Base-by-base conservation (phyloP, 257 asterid species). In the Rhazya stricta region DNA sequence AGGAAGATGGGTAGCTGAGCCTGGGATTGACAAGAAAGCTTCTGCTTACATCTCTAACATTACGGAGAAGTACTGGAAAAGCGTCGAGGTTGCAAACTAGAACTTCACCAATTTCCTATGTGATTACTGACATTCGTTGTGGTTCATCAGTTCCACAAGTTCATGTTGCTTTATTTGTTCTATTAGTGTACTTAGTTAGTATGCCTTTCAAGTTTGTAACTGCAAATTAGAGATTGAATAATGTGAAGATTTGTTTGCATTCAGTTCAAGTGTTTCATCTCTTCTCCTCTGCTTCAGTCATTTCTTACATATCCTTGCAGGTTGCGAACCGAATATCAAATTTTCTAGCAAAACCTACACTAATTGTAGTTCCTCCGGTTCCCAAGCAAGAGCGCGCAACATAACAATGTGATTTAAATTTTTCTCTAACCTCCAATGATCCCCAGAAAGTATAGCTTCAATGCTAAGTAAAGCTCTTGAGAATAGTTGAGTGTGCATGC, bases 1-100 rank as follows among this genome's bases (percentile, higher is more conserved):
- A 76, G 96, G 91, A 3, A 78, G 87, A 2, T 92, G 96, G 92
- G 96, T 92, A 39, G 96, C 97, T 1, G 94, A 92, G 69, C 98
- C 98, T 1, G 86, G 89, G 1, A 91, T 92, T 42, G 94, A 92
- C 72, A 78, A 77, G 79, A 87, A 82, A 72, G 96, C 94, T 34
- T 75, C 91, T 13, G 88, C 85, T 39, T 92, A 83, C 76, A 88
- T 92, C 63, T 30, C 88, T 61, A 45, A 58, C 4, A 86, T 80
- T 13, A 90, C 93, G 1, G 81, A 87, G 30, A 85, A 60, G 75
- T 71, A 54, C 41, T 86, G 94, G 96, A 89, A 83, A 71, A 83
- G 74, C 43, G 83, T 78, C 2, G 83, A 78, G 18, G 82, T 78
- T 23, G 69, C 85, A 50, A 74, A 83, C 58, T 81, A 77, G 32